Evolutionary conservation across 1,284 basidiomycete species (phyloP).

Genomic region (Austroboletus niveus): DNA sequence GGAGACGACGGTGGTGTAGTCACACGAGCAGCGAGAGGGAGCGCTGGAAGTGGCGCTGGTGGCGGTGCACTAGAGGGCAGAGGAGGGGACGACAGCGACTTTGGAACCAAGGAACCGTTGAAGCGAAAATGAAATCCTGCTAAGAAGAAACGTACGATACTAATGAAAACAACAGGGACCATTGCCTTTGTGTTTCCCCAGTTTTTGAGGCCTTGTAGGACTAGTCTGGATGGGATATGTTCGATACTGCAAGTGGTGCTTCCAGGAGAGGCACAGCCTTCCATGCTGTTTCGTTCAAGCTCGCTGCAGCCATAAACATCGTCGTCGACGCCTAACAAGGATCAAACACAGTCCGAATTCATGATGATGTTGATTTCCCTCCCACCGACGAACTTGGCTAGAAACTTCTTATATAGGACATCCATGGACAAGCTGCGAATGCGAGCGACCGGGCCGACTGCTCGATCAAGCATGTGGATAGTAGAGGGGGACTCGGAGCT

Average conservation of each 20-base stretch:
- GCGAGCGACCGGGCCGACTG: conserved; percentile 56
- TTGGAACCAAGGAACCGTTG: conserved; percentile 41
- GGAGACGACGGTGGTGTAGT: neutral
- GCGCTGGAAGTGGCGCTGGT: conserved; percentile 22
- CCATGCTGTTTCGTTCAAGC: conserved; percentile 31
- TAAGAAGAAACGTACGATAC: conserved; percentile 48
- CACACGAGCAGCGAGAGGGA: conserved; percentile 15
- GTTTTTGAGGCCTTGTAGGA: conserved; percentile 21
- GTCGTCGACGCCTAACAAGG: conserved; percentile 48
- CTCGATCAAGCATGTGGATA: conserved; percentile 63
- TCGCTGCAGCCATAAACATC: conserved; percentile 50
- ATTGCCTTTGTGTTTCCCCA: conserved; percentile 53
- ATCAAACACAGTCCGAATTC: conserved; percentile 39
- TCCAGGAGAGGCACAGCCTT: conserved; percentile 20
- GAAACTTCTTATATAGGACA: conserved; percentile 43
- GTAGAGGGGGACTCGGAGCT: conserved; percentile 35
- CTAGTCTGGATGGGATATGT: conserved; percentile 2
- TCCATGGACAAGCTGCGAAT: conserved; percentile 64
- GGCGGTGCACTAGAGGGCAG: conserved; percentile 31
- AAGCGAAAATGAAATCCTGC: conserved; percentile 1
- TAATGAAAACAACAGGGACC: conserved; percentile 64
- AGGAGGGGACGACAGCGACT: conserved; percentile 25
- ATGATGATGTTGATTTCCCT: conserved; percentile 40
- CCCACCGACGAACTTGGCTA: no score
- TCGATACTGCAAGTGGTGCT: conserved; percentile 7